These are phyloP conservation scores for Collybiopsis luxurians DNA, from an alignment of 768 basidiomycete genomes.

Conservation along the genomic window DNA sequence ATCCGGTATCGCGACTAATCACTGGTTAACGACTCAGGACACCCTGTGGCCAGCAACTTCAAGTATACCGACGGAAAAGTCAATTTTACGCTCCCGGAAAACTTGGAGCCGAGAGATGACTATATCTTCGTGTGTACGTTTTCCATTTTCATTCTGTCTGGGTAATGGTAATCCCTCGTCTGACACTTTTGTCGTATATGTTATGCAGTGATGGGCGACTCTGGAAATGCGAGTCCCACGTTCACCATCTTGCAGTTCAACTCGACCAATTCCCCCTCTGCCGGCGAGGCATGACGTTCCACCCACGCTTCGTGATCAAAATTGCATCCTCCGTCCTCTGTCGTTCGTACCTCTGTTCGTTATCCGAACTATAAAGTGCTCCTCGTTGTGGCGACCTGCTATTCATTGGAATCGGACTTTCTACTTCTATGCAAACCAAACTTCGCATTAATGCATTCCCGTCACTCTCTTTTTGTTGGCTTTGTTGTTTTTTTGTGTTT, in stretches of 20 bases:
- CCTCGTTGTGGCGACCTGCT: neutral
- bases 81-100: constrained; percentile 27
- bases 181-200: neutral
- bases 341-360: no score
- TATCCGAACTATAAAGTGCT: neutral
- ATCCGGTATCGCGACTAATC: neutral
- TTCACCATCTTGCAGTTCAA: constrained; percentile 12
- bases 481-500: no score
- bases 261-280: no score
- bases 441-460: no score
- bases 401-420: neutral
- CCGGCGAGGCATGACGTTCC: no score
- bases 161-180: neutral
- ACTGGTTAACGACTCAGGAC: constrained; percentile 21
- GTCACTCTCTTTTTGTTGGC: no score
- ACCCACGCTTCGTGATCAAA: no score
- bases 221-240: constrained; percentile 31
- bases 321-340: no score
- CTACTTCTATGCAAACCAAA: neutral
- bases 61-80: constrained; percentile 35
- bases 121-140: constrained; percentile 45
- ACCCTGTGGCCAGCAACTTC: constrained; percentile 43
- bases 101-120: constrained; percentile 24
- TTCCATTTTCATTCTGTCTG: constrained; percentile 9
- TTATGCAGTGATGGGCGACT: constrained; percentile 43